These are phyloP conservation scores for Verticillium nonalfalfae DNA, from an alignment of 2,329 filamentous ascomycete genomes.

Conservation along the genomic window DNA sequence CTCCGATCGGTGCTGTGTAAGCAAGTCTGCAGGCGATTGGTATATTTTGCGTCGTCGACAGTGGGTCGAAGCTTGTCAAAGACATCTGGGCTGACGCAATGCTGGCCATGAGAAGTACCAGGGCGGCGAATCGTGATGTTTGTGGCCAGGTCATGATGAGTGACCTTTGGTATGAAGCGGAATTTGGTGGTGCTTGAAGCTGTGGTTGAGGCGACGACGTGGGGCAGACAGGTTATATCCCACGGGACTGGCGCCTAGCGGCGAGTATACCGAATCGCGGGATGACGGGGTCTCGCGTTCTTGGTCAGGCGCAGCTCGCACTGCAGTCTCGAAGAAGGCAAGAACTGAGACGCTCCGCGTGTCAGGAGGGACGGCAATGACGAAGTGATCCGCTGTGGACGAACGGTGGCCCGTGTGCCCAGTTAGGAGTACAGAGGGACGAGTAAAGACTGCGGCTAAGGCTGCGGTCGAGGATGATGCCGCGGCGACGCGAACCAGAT, in stretches of 20 bases:
- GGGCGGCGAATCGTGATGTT: background rate
- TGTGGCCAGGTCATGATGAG: background rate
- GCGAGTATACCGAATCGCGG: background rate
- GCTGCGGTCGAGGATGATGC: background rate
- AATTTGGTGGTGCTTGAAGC: background rate
- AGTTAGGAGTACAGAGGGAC: background rate
- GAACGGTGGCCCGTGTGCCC: background rate
- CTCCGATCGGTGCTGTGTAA: conserved; percentile 33
- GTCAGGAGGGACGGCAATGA: conserved; percentile 7
- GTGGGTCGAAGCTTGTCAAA: conserved; percentile 32
- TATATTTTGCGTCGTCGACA: conserved; percentile 25
- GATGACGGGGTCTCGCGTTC: background rate
- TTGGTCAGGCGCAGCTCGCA: background rate
- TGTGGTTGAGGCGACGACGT: background rate
- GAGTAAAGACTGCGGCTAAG: background rate
- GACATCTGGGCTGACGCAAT: conserved; percentile 5
- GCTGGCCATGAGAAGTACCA: conserved; percentile 1
- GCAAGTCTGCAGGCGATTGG: conserved; percentile 30
- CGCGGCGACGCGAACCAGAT: background rate
- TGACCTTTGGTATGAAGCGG: background rate
- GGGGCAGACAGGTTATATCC: background rate
- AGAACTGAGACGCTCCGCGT: conserved; percentile 11
- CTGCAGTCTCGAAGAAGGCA: background rate
- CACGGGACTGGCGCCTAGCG: background rate
- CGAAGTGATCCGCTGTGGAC: background rate